These are phyloP conservation scores for Aspergillus hiratsukae DNA, from an alignment of 2,329 filamentous ascomycete genomes.

Conservation along the genomic window DNA sequence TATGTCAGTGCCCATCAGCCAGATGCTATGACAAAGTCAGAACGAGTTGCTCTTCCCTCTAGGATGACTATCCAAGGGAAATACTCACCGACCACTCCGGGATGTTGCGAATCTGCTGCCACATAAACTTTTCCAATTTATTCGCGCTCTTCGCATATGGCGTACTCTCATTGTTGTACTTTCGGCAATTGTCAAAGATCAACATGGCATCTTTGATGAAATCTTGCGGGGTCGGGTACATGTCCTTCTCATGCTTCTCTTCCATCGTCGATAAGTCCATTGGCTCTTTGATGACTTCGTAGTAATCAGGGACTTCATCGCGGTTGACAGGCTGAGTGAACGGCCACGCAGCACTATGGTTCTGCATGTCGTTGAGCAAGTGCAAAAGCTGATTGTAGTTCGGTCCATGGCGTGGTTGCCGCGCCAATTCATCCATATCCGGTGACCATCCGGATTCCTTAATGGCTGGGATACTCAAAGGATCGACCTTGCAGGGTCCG, in stretches of 20 bases:
- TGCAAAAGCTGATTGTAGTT: constrained; percentile 94
- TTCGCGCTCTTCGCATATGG: constrained; percentile 93
- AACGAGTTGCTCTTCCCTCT: not conserved
- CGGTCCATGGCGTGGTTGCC: constrained; percentile 89
- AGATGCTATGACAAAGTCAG: constrained; percentile 30
- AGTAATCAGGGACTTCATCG: constrained; percentile 97
- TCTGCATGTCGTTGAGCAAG: constrained; percentile 91
- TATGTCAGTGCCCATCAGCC: constrained; percentile 33
- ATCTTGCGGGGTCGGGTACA: constrained; percentile 86
- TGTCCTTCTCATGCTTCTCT: constrained; percentile 85
- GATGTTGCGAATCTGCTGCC: constrained; percentile 82
- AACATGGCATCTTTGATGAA: constrained; percentile 85
- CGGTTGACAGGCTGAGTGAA: constrained; percentile 91
- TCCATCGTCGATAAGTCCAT: constrained; percentile 98
- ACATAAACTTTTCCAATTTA: constrained; percentile 92
- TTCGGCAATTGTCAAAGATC: constrained; percentile 90
- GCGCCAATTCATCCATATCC: constrained; percentile 95
- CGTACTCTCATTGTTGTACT: constrained; percentile 94
- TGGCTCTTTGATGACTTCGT: constrained; percentile 94
- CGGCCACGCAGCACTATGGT: constrained; percentile 88
- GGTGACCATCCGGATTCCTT: constrained; percentile 90
- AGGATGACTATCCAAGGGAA: not conserved
- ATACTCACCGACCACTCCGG: constrained; percentile 76
- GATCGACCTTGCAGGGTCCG: constrained; percentile 70
- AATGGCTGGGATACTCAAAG: constrained; percentile 81